These are phyloP conservation scores for Xylaria sp. DNA, from an alignment of 2,329 filamentous ascomycete species.

Conservation along the genomic window DNA sequence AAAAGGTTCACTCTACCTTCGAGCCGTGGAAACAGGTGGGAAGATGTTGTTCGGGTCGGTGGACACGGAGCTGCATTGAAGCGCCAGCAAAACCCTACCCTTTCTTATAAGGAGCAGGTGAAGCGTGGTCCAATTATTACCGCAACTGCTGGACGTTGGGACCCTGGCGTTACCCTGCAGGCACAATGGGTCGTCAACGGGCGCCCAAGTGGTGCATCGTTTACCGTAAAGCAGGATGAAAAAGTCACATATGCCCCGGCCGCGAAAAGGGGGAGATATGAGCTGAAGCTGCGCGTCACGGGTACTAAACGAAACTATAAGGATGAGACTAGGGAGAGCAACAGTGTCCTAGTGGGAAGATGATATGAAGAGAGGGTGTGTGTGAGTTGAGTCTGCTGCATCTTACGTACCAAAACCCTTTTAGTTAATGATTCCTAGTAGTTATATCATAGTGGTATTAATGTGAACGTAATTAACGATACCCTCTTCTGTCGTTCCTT, in stretches of 20 bases:
- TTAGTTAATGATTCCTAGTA: too few relatives aligned
- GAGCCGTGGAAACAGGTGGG: slow-evolving; percentile 37
- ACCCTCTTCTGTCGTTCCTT: too few relatives aligned
- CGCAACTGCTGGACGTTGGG: slow-evolving; percentile 40
- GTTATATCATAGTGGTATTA: too few relatives aligned
- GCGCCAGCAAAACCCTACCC: slow-evolving; percentile 31
- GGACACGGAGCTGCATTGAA: slow-evolving; percentile 37
- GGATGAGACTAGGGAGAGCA: slow-evolving; percentile 39
- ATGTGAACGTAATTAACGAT: too few relatives aligned
- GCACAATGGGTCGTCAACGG: slow-evolving; percentile 41
- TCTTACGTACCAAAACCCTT: neutral
- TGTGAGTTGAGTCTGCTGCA: neutral
- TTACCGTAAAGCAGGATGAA: slow-evolving; percentile 35
- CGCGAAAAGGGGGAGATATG: slow-evolving; percentile 10
- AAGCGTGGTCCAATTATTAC: slow-evolving; percentile 27
- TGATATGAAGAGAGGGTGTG: neutral
- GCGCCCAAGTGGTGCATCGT: slow-evolving; percentile 28
- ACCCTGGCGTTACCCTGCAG: slow-evolving; percentile 38
- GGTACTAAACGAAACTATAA: slow-evolving; percentile 39
- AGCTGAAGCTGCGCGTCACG: slow-evolving; percentile 35
- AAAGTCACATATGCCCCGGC: slow-evolving; percentile 21
- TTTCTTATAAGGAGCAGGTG: slow-evolving; percentile 20
- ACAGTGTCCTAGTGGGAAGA: slow-evolving; percentile 17
- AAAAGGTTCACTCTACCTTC: slow-evolving; percentile 14
- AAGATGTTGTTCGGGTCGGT: slow-evolving; percentile 35